Percentiles rank a stretch among this genome's conserved stretches.
Conservation (phyloP, 306 rosid species). For the cucumber (Cucumis sativus) region DNA sequence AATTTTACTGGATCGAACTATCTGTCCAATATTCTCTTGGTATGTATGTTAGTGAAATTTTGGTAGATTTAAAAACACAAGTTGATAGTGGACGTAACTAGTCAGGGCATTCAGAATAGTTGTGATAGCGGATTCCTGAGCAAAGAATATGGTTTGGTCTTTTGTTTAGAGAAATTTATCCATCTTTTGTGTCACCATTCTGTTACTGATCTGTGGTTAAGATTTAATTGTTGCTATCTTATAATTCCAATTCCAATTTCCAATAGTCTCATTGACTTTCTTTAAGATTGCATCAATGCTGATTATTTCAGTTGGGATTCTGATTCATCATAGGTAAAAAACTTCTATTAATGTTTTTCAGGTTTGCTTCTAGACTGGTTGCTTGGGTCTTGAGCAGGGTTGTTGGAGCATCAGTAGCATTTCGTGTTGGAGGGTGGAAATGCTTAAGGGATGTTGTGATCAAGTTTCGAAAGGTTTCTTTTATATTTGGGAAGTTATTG, state of each 20-base stretch:
- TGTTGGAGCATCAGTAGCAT: slow-evolving; percentile 78
- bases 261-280: not conserved
- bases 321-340: not conserved
- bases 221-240: not conserved
- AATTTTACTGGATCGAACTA: not conserved
- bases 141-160: not conserved
- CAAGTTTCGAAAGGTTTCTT: slow-evolving; percentile 78
- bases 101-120: not conserved
- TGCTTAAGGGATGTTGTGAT: slow-evolving; percentile 75
- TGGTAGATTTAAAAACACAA: not conserved
- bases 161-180: not conserved
- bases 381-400: slow-evolving; percentile 87
- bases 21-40: not conserved
- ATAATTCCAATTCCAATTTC: not conserved
- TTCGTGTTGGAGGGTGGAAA: slow-evolving; percentile 94
- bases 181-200: not conserved
- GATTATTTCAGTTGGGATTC: not conserved
- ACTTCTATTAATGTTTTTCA: slow-evolving; percentile 20
- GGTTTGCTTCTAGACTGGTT: slow-evolving; percentile 74
- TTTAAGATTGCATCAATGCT: not conserved
- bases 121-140: not conserved
- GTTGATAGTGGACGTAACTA: not conserved
- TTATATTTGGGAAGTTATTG: not conserved
- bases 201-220: not conserved
- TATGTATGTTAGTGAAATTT: not conserved